Base-by-base conservation (phyloP, 768 basidiomycete species). In the Rhodotorula toruloides region DNA sequence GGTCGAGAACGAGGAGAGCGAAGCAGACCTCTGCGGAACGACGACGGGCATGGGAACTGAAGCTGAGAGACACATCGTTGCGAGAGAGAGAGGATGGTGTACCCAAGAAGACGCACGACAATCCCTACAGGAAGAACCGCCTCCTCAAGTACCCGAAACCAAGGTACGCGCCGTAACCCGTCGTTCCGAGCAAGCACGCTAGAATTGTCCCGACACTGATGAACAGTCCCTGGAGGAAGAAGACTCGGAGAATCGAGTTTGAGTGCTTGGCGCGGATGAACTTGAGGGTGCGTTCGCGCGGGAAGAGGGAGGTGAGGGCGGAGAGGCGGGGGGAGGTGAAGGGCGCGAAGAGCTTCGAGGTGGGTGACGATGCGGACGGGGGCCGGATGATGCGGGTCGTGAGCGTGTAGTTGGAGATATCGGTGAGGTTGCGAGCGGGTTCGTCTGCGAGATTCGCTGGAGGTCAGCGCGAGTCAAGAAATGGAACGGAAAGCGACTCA, bases 171-270 rank as follows among this genome's bases (percentile, higher is more conserved):
- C n/a, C n/a, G n/a, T n/a, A 47, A 6, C 57, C 46, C 7, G 47
- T 34, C 8, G 14, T 9, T 9, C 46, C 40, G 37, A 58, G n/a
- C 22, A 58, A n/a, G 8, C 36, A 25, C 25, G 46, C 29, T 14
- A 48, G 7, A n/a, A 58, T 27, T 25, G 57, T 39, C 19, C 57
- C 57, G 25, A 58, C 21, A 8, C 34, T 48, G 44, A 58, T 7
- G 46, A 58, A 47, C 14, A 58, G 44, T 14, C 57, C 57, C 17
- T 58, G 57, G 21, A 58, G 46, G 57, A 58, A 58, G 46, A 58
- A 58, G 14, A 58, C 57, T 2, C 57, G 44, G 25, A 34, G 44
- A n/a, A 58, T 39, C 22, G 46, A n/a, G 46, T 48, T n/a, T 9
- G 37, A 12, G 46, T 34, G 34, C 34, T 47, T 25, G 13, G 32